Evolutionary conservation across 2,329 filamentous ascomycete species (phyloP).

Genomic region (Fusarium papillatum): DNA sequence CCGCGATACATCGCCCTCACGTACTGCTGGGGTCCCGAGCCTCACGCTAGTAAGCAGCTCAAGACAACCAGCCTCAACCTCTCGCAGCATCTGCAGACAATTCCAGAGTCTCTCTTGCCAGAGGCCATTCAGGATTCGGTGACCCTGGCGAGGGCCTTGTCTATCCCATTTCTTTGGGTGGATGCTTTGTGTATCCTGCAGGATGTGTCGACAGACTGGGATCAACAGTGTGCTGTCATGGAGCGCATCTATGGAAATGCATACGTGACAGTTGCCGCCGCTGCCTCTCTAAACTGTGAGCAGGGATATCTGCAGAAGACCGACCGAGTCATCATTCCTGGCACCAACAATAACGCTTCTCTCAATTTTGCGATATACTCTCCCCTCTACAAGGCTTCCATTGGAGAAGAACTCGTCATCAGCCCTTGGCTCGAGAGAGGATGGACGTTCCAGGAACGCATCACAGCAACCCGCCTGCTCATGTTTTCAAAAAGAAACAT

Average conservation of each 20-base stretch:
- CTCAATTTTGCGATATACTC: background rate
- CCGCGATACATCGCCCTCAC: background rate
- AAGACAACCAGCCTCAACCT: background rate
- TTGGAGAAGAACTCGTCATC: background rate
- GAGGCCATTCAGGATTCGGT: background rate
- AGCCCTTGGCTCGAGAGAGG: background rate
- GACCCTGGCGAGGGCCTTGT: background rate
- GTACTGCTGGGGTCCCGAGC: background rate
- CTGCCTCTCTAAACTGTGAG: background rate
- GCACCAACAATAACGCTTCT: background rate
- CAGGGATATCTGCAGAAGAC: background rate
- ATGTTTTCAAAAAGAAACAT: background rate
- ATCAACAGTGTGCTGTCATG: background rate
- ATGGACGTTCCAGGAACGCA: background rate
- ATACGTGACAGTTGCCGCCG: background rate
- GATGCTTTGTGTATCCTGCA: conserved; percentile 8
- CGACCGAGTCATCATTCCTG: background rate
- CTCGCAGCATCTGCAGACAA: background rate
- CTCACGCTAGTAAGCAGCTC: background rate
- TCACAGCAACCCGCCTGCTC: background rate
- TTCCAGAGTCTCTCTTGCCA: background rate
- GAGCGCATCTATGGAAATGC: conserved; percentile 1
- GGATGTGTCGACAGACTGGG: background rate
- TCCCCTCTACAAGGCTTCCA: background rate
- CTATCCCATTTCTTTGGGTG: background rate